phyloP scores from a whole-genome alignment of 345 rosid species.

The Draba incana region DNA sequence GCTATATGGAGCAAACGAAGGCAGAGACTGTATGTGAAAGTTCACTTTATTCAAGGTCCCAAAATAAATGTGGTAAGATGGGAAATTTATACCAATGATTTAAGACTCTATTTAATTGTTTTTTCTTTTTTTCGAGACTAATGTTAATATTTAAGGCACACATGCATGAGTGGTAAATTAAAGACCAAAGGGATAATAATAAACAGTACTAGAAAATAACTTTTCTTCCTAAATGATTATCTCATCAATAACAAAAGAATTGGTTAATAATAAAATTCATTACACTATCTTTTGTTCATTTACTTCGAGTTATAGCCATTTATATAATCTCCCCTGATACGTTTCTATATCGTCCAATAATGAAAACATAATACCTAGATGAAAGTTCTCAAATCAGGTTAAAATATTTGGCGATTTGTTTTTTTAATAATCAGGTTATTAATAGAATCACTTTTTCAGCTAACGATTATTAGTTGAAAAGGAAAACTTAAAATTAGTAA shows the following conservation, averaged over 20 bases:
- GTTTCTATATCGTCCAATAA: slow-evolving; percentile 19
- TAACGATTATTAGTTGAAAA: neutral
- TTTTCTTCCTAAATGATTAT: slow-evolving; percentile 38
- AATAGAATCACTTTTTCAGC: neutral
- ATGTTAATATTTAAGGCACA: slow-evolving; percentile 20
- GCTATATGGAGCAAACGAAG: slow-evolving; percentile 35
- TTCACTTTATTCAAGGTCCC: slow-evolving; percentile 46
- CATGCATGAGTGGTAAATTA: slow-evolving; percentile 30
- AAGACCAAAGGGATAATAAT: slow-evolving; percentile 23
- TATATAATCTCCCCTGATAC: slow-evolving; percentile 16
- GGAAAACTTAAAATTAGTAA: no score
- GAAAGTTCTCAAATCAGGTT: slow-evolving; percentile 4
- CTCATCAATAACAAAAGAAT: slow-evolving; percentile 33
- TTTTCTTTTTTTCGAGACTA: neutral
- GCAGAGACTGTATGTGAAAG: slow-evolving; percentile 33
- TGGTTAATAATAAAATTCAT: slow-evolving; percentile 17
- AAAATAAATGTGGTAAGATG: slow-evolving; percentile 43
- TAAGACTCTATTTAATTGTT: slow-evolving; percentile 28
- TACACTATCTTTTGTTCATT: slow-evolving; percentile 32
- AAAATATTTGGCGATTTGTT: neutral
- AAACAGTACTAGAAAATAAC: neutral
- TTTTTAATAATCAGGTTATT: neutral
- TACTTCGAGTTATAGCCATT: slow-evolving; percentile 31
- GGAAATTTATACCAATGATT: slow-evolving; percentile 37
- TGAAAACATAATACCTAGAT: slow-evolving; percentile 21